These are phyloP conservation scores for Suhomyces atakaporum DNA, from an alignment of 1,139 yeast genomes.

Conservation along the genomic window DNA sequence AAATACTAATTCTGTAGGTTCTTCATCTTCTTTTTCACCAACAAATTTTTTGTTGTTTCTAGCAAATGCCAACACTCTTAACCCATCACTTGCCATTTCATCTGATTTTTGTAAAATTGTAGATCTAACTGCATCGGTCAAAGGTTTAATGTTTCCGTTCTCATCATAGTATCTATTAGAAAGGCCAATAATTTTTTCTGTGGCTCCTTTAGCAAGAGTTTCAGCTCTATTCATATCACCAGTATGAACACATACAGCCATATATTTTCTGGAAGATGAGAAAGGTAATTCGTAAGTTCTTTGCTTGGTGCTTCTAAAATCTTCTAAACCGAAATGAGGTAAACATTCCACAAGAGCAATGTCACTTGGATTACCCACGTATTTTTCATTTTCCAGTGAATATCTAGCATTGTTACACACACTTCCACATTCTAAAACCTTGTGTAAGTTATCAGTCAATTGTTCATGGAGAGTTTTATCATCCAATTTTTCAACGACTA, in stretches of 20 bases:
- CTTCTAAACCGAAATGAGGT: conserved; percentile 69
- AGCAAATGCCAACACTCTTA: conserved; percentile 85
- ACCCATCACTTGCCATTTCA: conserved; percentile 75
- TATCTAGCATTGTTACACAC: conserved; percentile 80
- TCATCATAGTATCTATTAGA: conserved; percentile 62
- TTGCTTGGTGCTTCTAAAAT: conserved; percentile 58
- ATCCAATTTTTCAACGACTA: conserved; percentile 51
- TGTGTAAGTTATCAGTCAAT: conserved; percentile 53
- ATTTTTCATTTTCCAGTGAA: conserved; percentile 69
- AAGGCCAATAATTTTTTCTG: conserved; percentile 67
- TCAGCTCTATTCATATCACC: conserved; percentile 59
- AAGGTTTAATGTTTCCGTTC: conserved; percentile 53
- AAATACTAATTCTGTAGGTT: conserved; percentile 64
- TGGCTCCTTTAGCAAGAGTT: conserved; percentile 85
- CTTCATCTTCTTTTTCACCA: conserved; percentile 30
- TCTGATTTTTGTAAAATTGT: conserved; percentile 58
- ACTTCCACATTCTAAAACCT: conserved; percentile 66
- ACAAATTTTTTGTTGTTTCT: conserved; percentile 40
- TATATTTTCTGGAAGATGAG: conserved; percentile 79
- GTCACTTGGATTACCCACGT: conserved; percentile 91
- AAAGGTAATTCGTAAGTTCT: conserved; percentile 80
- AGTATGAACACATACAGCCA: conserved; percentile 74
- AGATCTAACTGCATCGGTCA: conserved; percentile 52
- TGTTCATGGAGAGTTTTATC: conserved; percentile 42
- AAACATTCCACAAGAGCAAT: conserved; percentile 81